Base-by-base conservation (phyloP, 2,329 filamentous ascomycete genomes). In the Aspergillus bombycis region DNA sequence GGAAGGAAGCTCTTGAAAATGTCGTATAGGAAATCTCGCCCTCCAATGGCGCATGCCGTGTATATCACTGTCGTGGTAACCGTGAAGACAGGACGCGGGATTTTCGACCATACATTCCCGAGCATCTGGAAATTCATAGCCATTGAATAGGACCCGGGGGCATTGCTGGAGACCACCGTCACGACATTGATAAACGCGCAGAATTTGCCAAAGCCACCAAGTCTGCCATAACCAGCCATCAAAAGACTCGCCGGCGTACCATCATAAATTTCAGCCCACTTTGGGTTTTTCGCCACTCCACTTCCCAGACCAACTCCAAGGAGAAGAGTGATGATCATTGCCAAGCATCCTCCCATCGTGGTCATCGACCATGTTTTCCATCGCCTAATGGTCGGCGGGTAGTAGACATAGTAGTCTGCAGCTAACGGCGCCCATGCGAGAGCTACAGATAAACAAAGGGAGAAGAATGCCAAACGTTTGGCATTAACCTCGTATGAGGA, bases 1-100 rank as follows among this genome's bases (percentile, higher is more conserved):
- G 80, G 78, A 19, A 83, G 70, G 61, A 83, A 81, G 61, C 80
- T 77, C 58, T 79, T 73, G 65, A 82, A 81, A 48, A 83, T 78
- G 36, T 77, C 72, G 65, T 80, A 82, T 1, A 83, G 71, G 46
- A 76, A 73, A 57, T 81, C 76, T 1, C 79, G 76, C 0, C 81
- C 81, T 4, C 78, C 80, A 58, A 82, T 75, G 6, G 79, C 80
- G 64, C 79, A 82, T 30, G 77, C 75, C 6, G 79, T 72, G 66
- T 82, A 80, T 19, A 82, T 73, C 38, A 78, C 57, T 6, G 78
- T 80, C 43, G 74, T 77, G 58, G 80, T 66, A 26, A 79, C 75
- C 5, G 79, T 80, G 68, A 79, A 83, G 26, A 82, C 62, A 30
- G 78, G 79, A 10, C 79, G 79, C 0, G 81, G 81, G 5, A 83